These are phyloP conservation scores for Vitis hybrid DNA, from an alignment of 177 flowering plant genomes.

Conservation along the genomic window DNA sequence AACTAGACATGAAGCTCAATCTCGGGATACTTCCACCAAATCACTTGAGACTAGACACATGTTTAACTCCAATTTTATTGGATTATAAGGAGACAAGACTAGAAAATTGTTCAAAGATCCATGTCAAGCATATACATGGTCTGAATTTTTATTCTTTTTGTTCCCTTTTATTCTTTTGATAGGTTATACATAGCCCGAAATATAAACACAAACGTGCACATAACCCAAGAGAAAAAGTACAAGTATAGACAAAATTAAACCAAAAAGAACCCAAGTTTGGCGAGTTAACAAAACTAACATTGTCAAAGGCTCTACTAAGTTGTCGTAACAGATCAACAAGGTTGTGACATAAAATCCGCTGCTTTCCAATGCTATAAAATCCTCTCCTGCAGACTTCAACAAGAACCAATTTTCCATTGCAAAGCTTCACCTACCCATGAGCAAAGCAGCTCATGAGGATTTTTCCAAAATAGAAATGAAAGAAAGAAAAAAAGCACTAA, in stretches of 20 bases:
- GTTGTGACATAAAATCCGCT: conserved; percentile 68
- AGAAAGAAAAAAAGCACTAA: not conserved
- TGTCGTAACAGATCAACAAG: conserved; percentile 90
- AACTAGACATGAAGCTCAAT: not conserved
- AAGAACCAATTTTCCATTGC: conserved; percentile 81
- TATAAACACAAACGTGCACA: no score
- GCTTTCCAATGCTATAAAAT: conserved; percentile 75
- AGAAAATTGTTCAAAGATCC: no score
- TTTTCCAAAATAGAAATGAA: not conserved
- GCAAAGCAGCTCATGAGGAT: not conserved
- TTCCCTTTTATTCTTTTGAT: no score
- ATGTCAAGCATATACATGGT: no score
- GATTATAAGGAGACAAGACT: no score
- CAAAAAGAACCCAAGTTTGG: not conserved
- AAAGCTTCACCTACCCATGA: conserved; percentile 73
- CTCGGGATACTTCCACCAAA: no score
- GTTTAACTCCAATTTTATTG: not conserved
- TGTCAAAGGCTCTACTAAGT: conserved; percentile 89
- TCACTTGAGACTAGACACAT: not conserved
- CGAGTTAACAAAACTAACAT: conserved; percentile 47
- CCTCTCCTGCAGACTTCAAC: conserved; percentile 88
- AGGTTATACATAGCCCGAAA: no score
- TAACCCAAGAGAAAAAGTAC: no score
- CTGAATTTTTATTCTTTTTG: no score
- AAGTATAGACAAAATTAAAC: not conserved